Base-by-base conservation (phyloP, 2,329 filamentous ascomycete genomes). In the Calonectria hongkongensis region DNA sequence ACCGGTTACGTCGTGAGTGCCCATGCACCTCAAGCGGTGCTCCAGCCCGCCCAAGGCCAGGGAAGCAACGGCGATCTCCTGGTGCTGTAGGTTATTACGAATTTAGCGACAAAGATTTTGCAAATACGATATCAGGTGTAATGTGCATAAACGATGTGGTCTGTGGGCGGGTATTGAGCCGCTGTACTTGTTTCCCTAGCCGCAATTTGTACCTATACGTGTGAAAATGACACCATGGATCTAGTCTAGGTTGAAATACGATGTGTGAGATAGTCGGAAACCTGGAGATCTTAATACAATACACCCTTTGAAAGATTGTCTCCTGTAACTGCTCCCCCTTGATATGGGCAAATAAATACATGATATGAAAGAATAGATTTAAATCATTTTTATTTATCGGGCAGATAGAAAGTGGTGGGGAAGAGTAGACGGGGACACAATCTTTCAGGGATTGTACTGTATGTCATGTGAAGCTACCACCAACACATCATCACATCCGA, bases 1-100 rank as follows among this genome's bases (percentile, higher is more conserved):
- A 86, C 88, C 72, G 89, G 88, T 65, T 92, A 93, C 80, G 92
- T 97, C 64, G 95, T 97, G 60, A 97, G 93, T 82, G 95, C 96
- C 80, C 94, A 95, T 79, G 92, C 92, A 72, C 93, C 93, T 51
- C 91, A 97, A 83, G 92, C 94, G 74, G 90, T 93, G 45, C 92
- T 95, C 81, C 92, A 94, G 82, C 92, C 92, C 15, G 89, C 91
- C 28, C 89, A 90, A 76, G 92, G 91, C 58, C 88, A 88, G 28
- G 90, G 89, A 12, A 90, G 88, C 75, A 94, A 94, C 76, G 93
- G 92, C 9, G 94, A 96, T 85, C 85, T 96, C 83, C 85, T 96
- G 80, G 87, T 92, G 82, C 85, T 94, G 80, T 94, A 86, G 80
- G 71, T 63, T 71, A 67, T 74, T 70, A 70, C 65, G 43, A 71